Evolutionary conservation across 2,329 filamentous ascomycete genomes (phyloP).

Genomic region (Knufia fluminis): DNA sequence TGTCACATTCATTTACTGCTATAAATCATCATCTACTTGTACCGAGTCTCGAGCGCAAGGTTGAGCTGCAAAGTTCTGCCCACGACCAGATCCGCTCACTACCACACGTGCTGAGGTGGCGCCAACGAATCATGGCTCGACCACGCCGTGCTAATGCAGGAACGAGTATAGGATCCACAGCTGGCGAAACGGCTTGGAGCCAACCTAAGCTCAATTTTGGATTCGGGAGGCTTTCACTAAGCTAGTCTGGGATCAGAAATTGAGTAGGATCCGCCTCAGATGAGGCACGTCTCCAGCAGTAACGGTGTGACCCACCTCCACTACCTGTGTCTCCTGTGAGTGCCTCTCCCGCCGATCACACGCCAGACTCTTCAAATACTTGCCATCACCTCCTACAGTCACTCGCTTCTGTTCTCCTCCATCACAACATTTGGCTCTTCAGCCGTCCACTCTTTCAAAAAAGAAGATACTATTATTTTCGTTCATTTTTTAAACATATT

Average conservation of each 20-base stretch:
- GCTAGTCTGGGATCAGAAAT: not conserved
- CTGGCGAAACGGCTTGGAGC: not conserved
- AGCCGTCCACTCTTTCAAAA: conserved; percentile 5
- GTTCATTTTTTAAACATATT: not conserved
- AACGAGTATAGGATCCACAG: not conserved
- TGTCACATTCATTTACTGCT: not conserved
- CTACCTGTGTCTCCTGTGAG: not conserved
- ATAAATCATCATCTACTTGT: not conserved
- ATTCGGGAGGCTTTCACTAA: not conserved
- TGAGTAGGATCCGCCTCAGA: not conserved
- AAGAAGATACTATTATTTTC: not conserved
- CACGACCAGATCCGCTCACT: no score
- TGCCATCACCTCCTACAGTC: not conserved
- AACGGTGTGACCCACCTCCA: not conserved
- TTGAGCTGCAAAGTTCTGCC: no score
- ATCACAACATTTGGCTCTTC: not conserved
- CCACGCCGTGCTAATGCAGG: not conserved
- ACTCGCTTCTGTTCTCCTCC: not conserved
- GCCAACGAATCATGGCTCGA: conserved; percentile 2
- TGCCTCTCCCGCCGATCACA: not conserved
- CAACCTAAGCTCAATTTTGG: not conserved
- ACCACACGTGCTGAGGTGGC: not conserved
- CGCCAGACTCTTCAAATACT: not conserved
- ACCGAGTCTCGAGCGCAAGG: no score
- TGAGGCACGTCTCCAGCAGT: not conserved